These are phyloP conservation scores for Cladosporium phlei DNA, from an alignment of 2,329 filamentous ascomycete species.

Conservation along the genomic window DNA sequence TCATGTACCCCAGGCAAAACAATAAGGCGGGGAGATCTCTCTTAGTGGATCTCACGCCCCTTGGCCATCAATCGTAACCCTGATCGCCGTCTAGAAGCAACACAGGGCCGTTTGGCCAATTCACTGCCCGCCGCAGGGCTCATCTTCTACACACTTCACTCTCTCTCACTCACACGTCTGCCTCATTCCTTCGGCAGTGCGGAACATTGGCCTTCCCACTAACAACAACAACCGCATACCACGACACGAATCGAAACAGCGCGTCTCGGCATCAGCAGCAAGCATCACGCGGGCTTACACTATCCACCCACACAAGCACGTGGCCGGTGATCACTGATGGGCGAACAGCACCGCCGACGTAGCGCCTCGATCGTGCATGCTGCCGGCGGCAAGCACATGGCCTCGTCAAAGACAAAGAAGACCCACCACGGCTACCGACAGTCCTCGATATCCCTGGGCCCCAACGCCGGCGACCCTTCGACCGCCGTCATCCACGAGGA, in stretches of 20 bases:
- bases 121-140: too few species aligned
- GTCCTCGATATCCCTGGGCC: constrained; percentile 13
- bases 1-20: too few species aligned
- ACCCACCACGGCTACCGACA: constrained; percentile 15
- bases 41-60: too few species aligned
- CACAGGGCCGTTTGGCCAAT: too few species aligned
- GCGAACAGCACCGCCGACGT: constrained; percentile 14
- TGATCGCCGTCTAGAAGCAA: neutral
- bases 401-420: neutral
- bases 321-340: neutral
- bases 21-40: too few species aligned
- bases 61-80: neutral
- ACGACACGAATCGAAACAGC: too few species aligned
- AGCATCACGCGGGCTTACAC: constrained; percentile 2
- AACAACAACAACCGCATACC: neutral
- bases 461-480: neutral
- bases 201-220: neutral
- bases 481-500: constrained; percentile 14
- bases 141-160: neutral
- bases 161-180: neutral
- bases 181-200: constrained; percentile 13
- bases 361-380: constrained; percentile 14
- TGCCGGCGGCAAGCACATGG: constrained; percentile 12
- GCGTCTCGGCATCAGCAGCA: neutral
- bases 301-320: neutral